Evolutionary conservation across 2,329 filamentous ascomycete genomes (phyloP).

Genomic region (Ceratocystis destructans): DNA sequence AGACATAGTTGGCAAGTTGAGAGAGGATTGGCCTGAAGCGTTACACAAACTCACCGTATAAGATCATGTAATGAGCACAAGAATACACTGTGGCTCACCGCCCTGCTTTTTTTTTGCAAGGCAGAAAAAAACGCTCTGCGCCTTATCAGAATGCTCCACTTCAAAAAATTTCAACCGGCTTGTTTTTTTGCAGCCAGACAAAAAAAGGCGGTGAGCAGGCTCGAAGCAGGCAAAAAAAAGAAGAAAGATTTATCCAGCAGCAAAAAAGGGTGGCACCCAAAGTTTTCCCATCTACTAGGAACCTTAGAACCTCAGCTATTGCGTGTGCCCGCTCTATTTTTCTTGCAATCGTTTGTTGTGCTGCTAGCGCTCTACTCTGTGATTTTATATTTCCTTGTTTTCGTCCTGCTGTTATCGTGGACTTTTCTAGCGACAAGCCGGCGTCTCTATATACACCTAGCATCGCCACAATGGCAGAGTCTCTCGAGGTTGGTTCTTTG

Average conservation of each 20-base stretch:
- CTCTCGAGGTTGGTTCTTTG: constrained; percentile 23
- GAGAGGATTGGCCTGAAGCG: not conserved
- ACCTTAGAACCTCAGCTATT: not conserved
- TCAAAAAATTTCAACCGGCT: constrained; percentile 13
- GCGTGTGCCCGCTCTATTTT: not conserved
- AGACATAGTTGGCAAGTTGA: too few species aligned
- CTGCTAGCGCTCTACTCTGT: not conserved
- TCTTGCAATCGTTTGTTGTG: not conserved
- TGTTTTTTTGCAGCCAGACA: constrained; percentile 6
- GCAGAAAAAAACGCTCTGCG: constrained; percentile 16
- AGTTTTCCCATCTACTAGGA: constrained; percentile 1
- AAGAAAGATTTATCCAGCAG: constrained; percentile 1
- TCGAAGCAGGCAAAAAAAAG: not conserved
- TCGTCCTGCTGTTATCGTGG: not conserved
- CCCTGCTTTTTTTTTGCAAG: not conserved
- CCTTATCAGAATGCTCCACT: constrained; percentile 15
- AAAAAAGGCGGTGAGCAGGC: constrained; percentile 20
- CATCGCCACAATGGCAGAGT: constrained; percentile 22
- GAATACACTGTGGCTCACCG: not conserved
- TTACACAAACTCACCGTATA: not conserved
- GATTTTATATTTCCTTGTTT: not conserved
- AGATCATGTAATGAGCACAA: not conserved
- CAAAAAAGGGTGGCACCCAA: not conserved
- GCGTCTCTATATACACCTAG: not conserved
- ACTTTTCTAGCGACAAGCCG: not conserved